Percentiles rank a stretch among this genome's conserved stretches.
These are phyloP conservation scores for Cercospora sp. DNA, from an alignment of 2,329 filamentous ascomycete genomes.

Conservation along the genomic window DNA sequence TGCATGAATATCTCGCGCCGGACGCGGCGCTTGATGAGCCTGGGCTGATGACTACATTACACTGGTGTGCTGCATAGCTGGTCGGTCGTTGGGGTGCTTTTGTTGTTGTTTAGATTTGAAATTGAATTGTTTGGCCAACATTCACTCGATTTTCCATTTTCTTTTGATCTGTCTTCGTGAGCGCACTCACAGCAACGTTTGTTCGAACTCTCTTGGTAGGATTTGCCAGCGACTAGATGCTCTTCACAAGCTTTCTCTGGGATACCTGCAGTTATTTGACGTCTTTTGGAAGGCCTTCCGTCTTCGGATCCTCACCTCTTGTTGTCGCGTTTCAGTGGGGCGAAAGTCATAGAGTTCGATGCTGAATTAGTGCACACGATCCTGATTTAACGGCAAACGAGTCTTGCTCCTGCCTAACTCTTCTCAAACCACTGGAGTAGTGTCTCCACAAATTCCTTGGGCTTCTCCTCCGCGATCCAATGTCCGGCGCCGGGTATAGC, in stretches of 20 bases:
- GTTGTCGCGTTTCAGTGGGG: neutral
- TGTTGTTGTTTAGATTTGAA: neutral
- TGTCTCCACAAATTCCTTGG: slow-evolving; percentile 39
- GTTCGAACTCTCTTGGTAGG: neutral
- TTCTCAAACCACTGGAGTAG: slow-evolving; percentile 37
- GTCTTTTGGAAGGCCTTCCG: neutral
- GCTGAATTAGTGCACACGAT: neutral
- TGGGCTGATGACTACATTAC: neutral
- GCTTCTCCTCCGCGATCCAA: slow-evolving; percentile 45
- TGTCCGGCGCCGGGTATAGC: slow-evolving; percentile 39
- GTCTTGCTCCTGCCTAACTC: neutral
- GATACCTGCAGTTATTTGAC: too few species aligned
- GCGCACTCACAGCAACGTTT: neutral
- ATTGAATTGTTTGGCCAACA: neutral
- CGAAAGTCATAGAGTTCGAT: neutral
- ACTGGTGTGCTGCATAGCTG: neutral
- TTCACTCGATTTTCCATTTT: neutral
- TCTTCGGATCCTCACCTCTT: neutral
- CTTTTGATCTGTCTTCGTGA: neutral
- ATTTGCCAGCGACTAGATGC: neutral
- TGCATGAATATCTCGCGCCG: neutral
- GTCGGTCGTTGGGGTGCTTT: neutral
- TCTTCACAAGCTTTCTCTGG: neutral
- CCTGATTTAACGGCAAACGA: neutral
- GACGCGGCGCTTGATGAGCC: neutral